These are phyloP conservation scores for Leptographium wingfieldii DNA, from an alignment of 2,329 filamentous ascomycete species.

Conservation along the genomic window DNA sequence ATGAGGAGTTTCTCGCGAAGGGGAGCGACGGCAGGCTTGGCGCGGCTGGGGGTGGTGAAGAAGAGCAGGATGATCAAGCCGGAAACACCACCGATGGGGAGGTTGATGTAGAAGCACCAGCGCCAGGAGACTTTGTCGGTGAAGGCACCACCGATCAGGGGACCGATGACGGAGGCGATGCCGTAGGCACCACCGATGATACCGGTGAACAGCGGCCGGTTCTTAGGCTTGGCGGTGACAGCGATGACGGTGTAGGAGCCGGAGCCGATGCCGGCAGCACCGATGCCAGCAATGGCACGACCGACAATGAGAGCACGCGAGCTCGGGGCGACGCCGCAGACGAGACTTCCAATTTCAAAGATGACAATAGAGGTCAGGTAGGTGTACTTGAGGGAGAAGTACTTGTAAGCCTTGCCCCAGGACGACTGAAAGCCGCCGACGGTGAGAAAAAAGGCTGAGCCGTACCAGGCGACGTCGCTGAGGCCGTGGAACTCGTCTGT, in stretches of 20 bases:
- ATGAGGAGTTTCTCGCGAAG: slow-evolving; percentile 27
- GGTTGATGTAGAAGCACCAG: slow-evolving; percentile 21
- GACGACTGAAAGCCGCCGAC: slow-evolving; percentile 31
- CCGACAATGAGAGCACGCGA: slow-evolving; percentile 37
- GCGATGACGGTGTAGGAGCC: slow-evolving; percentile 29
- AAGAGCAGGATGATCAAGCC: slow-evolving; percentile 18
- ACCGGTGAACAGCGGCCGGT: slow-evolving; percentile 18
- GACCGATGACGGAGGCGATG: slow-evolving; percentile 19
- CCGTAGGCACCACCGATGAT: slow-evolving; percentile 11
- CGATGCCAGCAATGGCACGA: slow-evolving; percentile 34
- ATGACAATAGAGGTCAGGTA: slow-evolving; percentile 36
- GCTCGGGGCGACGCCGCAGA: slow-evolving; percentile 36
- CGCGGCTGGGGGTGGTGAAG: slow-evolving; percentile 22
- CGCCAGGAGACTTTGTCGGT: slow-evolving; percentile 16
- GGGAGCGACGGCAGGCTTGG: slow-evolving; percentile 17
- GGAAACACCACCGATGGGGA: slow-evolving; percentile 19
- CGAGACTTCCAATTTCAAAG: slow-evolving; percentile 40
- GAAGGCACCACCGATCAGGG: slow-evolving; percentile 17
- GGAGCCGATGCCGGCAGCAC: slow-evolving; percentile 27
- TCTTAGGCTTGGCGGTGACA: slow-evolving; percentile 15
- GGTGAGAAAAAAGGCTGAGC: slow-evolving; percentile 39
- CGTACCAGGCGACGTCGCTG: slow-evolving; percentile 46
- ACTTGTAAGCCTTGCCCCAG: slow-evolving; percentile 36
- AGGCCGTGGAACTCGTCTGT: slow-evolving; percentile 39
- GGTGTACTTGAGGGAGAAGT: slow-evolving; percentile 37